These are phyloP conservation scores for Hanseniaspora uvarum DNA, from an alignment of 1,139 yeast genomes.

Conservation along the genomic window DNA sequence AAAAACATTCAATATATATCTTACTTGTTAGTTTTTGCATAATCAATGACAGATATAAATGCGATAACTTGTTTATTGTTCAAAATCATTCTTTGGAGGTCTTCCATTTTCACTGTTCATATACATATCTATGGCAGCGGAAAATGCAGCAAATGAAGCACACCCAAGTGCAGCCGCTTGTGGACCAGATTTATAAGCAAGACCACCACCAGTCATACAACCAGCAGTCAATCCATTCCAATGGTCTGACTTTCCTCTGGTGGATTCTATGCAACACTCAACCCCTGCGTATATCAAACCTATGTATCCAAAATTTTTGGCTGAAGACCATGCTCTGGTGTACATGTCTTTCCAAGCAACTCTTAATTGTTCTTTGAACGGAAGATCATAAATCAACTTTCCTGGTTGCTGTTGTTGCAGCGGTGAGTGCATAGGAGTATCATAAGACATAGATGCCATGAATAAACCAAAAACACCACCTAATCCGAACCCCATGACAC, in stretches of 20 bases:
- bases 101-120: conserved; percentile 75
- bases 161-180: conserved; percentile 86
- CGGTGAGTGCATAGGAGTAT: conserved; percentile 32
- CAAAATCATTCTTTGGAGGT: conserved; percentile 86
- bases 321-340: conserved; percentile 69
- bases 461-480: conserved; percentile 95
- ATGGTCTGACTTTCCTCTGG: conserved; percentile 79
- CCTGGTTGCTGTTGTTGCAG: conserved; percentile 30
- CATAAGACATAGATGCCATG: conserved; percentile 73
- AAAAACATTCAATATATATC: no score
- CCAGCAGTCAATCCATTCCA: conserved; percentile 92
- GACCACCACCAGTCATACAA: conserved; percentile 91
- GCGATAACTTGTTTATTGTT: conserved; percentile 46
- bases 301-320: conserved; percentile 88
- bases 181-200: conserved; percentile 88
- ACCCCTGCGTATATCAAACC: conserved; percentile 92
- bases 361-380: conserved; percentile 87
- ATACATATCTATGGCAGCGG: conserved; percentile 85
- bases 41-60: no score
- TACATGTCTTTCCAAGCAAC: conserved; percentile 90
- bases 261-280: conserved; percentile 74
- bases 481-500: conserved; percentile 85
- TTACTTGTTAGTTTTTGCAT: no score
- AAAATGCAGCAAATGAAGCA: conserved; percentile 95
- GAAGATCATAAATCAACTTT: conserved; percentile 63